Conservation (phyloP, 2,329 filamentous ascomycete species). For the Talaromyces marneffei region DNA sequence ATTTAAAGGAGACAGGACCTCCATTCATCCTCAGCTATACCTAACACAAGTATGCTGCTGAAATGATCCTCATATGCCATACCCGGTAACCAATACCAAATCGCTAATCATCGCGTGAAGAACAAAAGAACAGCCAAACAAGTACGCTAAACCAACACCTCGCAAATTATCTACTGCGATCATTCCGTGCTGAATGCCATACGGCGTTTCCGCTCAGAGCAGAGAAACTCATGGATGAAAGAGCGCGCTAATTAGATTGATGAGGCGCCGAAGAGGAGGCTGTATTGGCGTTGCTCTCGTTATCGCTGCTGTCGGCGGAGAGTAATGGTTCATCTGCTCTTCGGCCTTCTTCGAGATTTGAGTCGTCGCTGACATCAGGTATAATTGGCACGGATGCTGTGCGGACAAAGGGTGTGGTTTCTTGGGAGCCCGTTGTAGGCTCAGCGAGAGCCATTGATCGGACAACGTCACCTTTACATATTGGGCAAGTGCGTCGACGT, state of each 20-base stretch:
- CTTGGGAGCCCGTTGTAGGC: conserved; percentile 16
- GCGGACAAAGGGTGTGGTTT: conserved; percentile 35
- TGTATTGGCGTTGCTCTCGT: conserved; percentile 14
- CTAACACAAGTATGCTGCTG: not conserved
- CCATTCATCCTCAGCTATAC: not conserved
- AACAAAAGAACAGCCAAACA: not conserved
- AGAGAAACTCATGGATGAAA: conserved; percentile 41
- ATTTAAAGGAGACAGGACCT: too few species aligned
- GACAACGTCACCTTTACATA: conserved; percentile 97
- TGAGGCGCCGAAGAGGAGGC: conserved; percentile 22
- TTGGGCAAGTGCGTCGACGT: conserved; percentile 90
- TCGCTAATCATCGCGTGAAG: conserved; percentile 7
- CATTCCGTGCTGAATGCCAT: conserved; percentile 37
- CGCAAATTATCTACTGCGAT: conserved; percentile 32
- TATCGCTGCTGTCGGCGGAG: conserved; percentile 11
- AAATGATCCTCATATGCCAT: not conserved
- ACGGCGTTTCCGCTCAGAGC: conserved; percentile 43
- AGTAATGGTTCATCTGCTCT: conserved; percentile 30
- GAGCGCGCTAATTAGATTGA: conserved; percentile 39
- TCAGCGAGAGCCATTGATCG: conserved; percentile 49
- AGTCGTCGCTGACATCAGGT: conserved; percentile 38
- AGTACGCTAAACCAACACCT: not conserved
- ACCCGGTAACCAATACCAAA: conserved; percentile 14
- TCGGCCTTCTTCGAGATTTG: conserved; percentile 40
- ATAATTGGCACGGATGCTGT: conserved; percentile 41